Evolutionary conservation across 2,329 filamentous ascomycete species (phyloP).

Genomic region (Periglandula ipomoeae): DNA sequence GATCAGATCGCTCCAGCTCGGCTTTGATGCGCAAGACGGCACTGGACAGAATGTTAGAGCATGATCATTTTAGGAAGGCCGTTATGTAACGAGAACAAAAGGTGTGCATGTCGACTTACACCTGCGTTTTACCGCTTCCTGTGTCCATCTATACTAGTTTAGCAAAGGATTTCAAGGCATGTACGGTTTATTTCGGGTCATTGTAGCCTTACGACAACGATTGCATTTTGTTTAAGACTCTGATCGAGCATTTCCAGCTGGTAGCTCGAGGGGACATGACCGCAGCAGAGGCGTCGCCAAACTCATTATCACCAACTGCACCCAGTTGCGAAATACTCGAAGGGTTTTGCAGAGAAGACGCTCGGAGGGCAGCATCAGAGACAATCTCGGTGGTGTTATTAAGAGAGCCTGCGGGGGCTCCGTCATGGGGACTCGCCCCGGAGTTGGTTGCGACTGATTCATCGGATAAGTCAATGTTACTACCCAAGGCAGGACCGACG

Average conservation of each 20-base stretch:
- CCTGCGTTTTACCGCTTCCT: constrained; percentile 68
- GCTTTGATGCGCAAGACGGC: constrained; percentile 58
- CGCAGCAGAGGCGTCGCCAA: constrained; percentile 4
- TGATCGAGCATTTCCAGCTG: constrained; percentile 68
- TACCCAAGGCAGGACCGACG: neutral
- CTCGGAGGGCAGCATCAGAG: constrained; percentile 8
- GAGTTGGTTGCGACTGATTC: constrained; percentile 1
- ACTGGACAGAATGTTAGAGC: constrained; percentile 26
- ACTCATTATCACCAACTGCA: constrained; percentile 2
- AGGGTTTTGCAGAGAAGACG: neutral
- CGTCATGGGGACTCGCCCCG: constrained; percentile 2
- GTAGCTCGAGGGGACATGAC: constrained; percentile 49
- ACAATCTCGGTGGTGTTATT: constrained; percentile 12
- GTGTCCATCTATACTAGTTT: constrained; percentile 61
- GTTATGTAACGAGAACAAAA: neutral
- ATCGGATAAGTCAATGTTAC: constrained; percentile 8
- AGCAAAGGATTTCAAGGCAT: neutral
- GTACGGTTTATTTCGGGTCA: neutral
- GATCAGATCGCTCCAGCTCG: constrained; percentile 47
- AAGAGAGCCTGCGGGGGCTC: neutral
- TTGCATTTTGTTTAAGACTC: constrained; percentile 60
- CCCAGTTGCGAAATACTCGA: neutral
- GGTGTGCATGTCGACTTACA: constrained; percentile 40
- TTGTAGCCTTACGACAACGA: constrained; percentile 52
- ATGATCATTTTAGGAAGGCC: neutral